Base-by-base conservation (phyloP, 805 yeast species). In the Yueomyces sp. region DNA sequence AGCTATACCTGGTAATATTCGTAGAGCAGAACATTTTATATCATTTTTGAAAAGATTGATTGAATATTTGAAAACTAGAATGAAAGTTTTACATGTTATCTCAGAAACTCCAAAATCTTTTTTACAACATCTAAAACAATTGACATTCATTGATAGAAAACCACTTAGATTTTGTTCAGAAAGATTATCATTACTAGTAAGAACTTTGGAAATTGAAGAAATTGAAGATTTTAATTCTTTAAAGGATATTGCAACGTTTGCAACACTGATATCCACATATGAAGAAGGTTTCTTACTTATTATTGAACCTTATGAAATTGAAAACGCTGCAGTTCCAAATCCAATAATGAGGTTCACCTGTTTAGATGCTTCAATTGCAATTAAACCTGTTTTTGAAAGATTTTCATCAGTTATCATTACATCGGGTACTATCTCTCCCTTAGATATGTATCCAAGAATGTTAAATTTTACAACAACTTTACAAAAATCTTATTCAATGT, bases 371-470 rank as follows among this genome's bases (percentile, higher is more conserved):
- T 86, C 96, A 1, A 92, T 92, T 52, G 97, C 97, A 3, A 92
- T 92, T 51, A 92, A 87, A 57, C 98, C 99, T 0, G 87, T 92
- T 0, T 90, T 92, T 67, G 98, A 92, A 42, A 73, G 88, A 46
- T 92, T 90, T 56, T 79, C 85, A 5, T 82, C 96, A 0, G 95
- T 92, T 8, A 81, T 92, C 48, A 92, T 92, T 47, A 92, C 99
- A 0, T 85, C 96, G 0, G 99, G 99, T 51, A 92, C 99, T 12
- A 92, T 92, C 40, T 90, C 97, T 0, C 99, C 99, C 1, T 74
- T 92, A 60, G 97, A 92, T 56, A 92, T 92, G 99, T 92, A 92
- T 60, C 99, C 98, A 5, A 81, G 85, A 53, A 90, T 90, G 97
- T 68, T 90, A 48, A 84, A 87, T 57, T 90, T 92, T 63, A 87